phyloP scores from a whole-genome alignment of 495 filamentous ascomycete species.

The Xylaria grammica region DNA sequence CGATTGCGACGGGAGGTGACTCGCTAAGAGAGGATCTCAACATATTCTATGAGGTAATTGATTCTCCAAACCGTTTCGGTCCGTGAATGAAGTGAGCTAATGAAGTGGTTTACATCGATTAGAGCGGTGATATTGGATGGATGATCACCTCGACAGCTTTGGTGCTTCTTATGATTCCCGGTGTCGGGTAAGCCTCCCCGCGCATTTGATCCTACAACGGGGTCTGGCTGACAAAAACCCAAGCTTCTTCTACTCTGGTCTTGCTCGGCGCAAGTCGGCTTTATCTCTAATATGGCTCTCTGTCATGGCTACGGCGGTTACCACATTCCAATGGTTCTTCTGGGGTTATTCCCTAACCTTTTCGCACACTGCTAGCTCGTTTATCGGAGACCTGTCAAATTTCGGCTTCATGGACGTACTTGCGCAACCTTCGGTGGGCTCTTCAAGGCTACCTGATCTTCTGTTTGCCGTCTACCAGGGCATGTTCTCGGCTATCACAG shows the following conservation, averaged over 20 bases:
- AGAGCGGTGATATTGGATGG: constrained; percentile 93
- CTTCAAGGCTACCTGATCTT: constrained; percentile 82
- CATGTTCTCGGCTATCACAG: constrained; percentile 97
- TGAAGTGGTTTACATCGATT: constrained; percentile 6
- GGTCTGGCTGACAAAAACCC: constrained; percentile 25
- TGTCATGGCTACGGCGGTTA: constrained; percentile 91
- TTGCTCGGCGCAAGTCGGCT: constrained; percentile 95
- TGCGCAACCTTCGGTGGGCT: constrained; percentile 80
- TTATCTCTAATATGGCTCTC: constrained; percentile 95
- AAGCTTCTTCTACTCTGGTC: constrained; percentile 96
- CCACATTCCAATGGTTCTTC: constrained; percentile 98
- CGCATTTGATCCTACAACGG: constrained; percentile 9
- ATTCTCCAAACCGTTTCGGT: not conserved
- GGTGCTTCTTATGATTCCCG: constrained; percentile 97
- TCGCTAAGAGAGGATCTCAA: constrained; percentile 77
- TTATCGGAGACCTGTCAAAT: constrained; percentile 84
- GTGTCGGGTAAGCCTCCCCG: constrained; percentile 66
- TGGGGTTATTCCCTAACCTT: constrained; percentile 97
- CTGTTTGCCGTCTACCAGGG: constrained; percentile 95
- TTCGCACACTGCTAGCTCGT: constrained; percentile 81
- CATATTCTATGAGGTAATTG: constrained; percentile 74
- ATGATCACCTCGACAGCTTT: constrained; percentile 86
- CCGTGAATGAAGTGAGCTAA: constrained; percentile 1
- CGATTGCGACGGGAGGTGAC: constrained; percentile 71
- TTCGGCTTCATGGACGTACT: constrained; percentile 85